Evolutionary conservation across 1,284 basidiomycete genomes (phyloP), one percentile per base, ranked within the genome.

Genomic region (Amylostereum chailletii): DNA sequence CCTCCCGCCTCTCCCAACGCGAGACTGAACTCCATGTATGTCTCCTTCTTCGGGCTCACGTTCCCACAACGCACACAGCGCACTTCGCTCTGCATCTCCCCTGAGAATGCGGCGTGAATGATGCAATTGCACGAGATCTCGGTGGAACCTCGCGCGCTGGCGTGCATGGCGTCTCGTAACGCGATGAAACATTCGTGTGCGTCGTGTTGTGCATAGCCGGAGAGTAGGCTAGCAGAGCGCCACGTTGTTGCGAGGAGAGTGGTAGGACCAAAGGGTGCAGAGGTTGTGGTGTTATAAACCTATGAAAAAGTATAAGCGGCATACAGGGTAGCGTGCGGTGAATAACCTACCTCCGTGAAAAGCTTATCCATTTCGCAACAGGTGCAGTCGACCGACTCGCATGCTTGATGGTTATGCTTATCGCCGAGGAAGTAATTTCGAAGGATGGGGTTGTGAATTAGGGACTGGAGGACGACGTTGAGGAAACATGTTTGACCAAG

Each of bases 401-500:
- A 91, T 53, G 82, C 63, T 58, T 70, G 71, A 59, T 69, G 67
- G 62, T 88, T 85, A 62, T 95, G 92, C 60, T 82, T 85, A 64
- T 97, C 94, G 46, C 85, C 79, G 11, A 98, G 77, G 60, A 94
- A 98, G 65, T 89, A 93, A 58, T 91, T 90, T 41, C 92, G 81
- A 6, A 98, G 72, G 3, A 97, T 72, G 0, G 94, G 94, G 59
- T 97, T 99, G 66, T 94, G 90, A 9, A 93, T 71, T 60, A 99
- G 86, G n/a, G 83, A 81, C 66, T 99, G 95, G 4, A 99, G 76
- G 43, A 98, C 83, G 46, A 90, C 91, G 54, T 93, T 95, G 62
- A 99, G 75, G 69, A 94, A 98, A 62, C 94, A 99, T 0, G 94
- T 98, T 59, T 95, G 90, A 4, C 92, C 91, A 5, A 97, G 82